phyloP scores from a whole-genome alignment of 441 rosid genomes.

The Brassica balearica region DNA sequence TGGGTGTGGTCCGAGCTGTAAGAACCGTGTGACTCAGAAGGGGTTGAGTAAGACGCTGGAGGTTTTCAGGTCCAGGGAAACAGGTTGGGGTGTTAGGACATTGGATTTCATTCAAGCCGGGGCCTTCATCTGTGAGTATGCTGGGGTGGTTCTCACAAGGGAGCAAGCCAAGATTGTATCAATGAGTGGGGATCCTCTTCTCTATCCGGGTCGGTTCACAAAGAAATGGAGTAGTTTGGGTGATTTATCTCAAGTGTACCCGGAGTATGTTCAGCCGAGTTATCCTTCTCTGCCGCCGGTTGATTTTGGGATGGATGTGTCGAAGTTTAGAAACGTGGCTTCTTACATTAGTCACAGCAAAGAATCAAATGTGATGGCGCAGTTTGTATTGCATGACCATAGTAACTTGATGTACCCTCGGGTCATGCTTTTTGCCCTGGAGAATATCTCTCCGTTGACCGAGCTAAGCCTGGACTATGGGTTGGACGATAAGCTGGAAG shows the following conservation, averaged over 20 bases:
- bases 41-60: conserved; percentile 77
- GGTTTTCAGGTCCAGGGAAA: conserved; percentile 81
- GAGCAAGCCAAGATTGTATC: conserved; percentile 73
- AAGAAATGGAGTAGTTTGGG: conserved; percentile 85
- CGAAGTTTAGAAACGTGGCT: conserved; percentile 86
- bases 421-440: conserved; percentile 88
- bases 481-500: conserved; percentile 64
- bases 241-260: conserved; percentile 63
- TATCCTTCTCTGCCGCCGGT: conserved; percentile 76
- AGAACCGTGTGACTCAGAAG: conserved; percentile 74
- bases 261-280: conserved; percentile 60
- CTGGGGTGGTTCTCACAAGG: conserved; percentile 77
- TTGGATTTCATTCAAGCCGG: conserved; percentile 85
- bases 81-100: conserved; percentile 89
- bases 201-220: conserved; percentile 71
- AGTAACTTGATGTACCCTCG: conserved; percentile 81
- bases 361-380: conserved; percentile 82
- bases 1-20: conserved; percentile 70
- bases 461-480: conserved; percentile 94
- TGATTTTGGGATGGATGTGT: conserved; percentile 91
- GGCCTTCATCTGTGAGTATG: conserved; percentile 82
- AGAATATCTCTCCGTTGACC: conserved; percentile 77
- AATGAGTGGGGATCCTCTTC: conserved; percentile 76
- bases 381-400: conserved; percentile 79
- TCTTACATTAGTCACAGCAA: conserved; percentile 84